Percentiles rank a stretch among this genome's conserved stretches.
Conservation (phyloP, 2,329 filamentous ascomycete genomes). For the Penicillium vulpinum region DNA sequence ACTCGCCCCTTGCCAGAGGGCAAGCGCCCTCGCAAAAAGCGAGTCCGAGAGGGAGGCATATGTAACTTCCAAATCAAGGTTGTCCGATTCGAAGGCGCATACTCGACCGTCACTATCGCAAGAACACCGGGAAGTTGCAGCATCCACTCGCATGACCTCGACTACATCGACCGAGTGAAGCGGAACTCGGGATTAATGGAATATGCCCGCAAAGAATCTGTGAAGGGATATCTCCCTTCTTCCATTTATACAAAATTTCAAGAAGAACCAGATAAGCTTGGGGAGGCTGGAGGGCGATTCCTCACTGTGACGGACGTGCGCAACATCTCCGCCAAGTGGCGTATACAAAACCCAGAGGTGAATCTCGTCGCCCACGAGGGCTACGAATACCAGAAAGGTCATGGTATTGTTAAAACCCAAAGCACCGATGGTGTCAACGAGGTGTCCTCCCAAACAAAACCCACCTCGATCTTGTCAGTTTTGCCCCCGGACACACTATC, state of each 20-base stretch:
- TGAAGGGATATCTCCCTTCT: constrained; percentile 50
- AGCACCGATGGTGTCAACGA: constrained; percentile 17
- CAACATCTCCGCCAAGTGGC: constrained; percentile 51
- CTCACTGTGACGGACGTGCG: constrained; percentile 50
- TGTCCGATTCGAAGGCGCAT: constrained; percentile 46
- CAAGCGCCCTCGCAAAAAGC: constrained; percentile 48
- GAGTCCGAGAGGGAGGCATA: constrained; percentile 46
- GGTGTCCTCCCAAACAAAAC: constrained; percentile 7
- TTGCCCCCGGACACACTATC: constrained; percentile 43
- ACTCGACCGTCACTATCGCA: constrained; percentile 45
- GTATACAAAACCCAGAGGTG: constrained; percentile 46
- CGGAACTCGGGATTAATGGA: constrained; percentile 52
- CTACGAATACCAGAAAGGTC: constrained; percentile 46
- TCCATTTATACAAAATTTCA: constrained; percentile 52
- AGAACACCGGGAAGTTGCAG: constrained; percentile 43
- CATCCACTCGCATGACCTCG: constrained; percentile 49
- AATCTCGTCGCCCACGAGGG: constrained; percentile 48
- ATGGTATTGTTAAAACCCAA: constrained; percentile 42
- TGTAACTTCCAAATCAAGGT: constrained; percentile 53
- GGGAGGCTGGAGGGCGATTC: constrained; percentile 48
- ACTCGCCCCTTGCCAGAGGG: constrained; percentile 46
- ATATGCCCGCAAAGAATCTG: constrained; percentile 45
- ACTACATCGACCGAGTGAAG: constrained; percentile 51
- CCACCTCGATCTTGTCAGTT: constrained; percentile 15
- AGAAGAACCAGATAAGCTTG: constrained; percentile 46